A percentile compares a stretch with the other conserved stretches of the same genome.
These are phyloP conservation scores for Erodium maritimum DNA, from an alignment of 345 rosid species.

Conservation along the genomic window DNA sequence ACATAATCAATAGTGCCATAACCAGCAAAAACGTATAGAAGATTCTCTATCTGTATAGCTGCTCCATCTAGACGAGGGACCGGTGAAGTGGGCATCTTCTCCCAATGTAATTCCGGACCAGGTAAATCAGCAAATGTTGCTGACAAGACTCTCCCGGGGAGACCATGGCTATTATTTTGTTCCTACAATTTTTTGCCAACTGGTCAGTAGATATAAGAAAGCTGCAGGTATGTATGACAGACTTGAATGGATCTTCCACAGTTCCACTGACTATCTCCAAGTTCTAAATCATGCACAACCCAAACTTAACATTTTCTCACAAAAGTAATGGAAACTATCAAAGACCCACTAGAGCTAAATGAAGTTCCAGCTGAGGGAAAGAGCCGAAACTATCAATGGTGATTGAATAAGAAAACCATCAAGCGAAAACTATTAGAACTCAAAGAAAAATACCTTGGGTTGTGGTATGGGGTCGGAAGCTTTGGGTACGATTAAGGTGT, in stretches of 20 bases:
- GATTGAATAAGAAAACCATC: not conserved
- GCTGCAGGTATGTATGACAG: not conserved
- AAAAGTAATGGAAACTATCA: too few species aligned
- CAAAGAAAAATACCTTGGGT: conserved; percentile 7
- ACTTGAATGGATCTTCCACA: not conserved
- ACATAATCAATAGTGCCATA: conserved; percentile 76
- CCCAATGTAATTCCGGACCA: conserved; percentile 69
- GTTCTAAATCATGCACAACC: conserved; percentile 1
- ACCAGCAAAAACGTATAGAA: conserved; percentile 82
- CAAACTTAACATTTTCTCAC: not conserved
- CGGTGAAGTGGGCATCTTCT: conserved; percentile 78
- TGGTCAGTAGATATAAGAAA: not conserved
- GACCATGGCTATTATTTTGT: conserved; percentile 20
- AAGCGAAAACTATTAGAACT: too few species aligned
- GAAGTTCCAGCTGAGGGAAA: too few species aligned
- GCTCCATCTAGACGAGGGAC: conserved; percentile 97
- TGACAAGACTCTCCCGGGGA: conserved; percentile 47
- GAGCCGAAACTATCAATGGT: not conserved
- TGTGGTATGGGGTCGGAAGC: not conserved
- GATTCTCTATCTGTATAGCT: conserved; percentile 69
- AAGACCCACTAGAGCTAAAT: too few species aligned
- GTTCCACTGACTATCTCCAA: not conserved
- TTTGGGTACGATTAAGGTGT: conserved; percentile 14
- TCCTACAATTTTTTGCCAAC: conserved; percentile 15
- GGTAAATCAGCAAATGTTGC: conserved; percentile 90